A percentile compares a stretch with the other conserved stretches of the same genome.
Evolutionary conservation across 495 filamentous ascomycete species (phyloP).

Genomic region (Penicillium egyptiacum): DNA sequence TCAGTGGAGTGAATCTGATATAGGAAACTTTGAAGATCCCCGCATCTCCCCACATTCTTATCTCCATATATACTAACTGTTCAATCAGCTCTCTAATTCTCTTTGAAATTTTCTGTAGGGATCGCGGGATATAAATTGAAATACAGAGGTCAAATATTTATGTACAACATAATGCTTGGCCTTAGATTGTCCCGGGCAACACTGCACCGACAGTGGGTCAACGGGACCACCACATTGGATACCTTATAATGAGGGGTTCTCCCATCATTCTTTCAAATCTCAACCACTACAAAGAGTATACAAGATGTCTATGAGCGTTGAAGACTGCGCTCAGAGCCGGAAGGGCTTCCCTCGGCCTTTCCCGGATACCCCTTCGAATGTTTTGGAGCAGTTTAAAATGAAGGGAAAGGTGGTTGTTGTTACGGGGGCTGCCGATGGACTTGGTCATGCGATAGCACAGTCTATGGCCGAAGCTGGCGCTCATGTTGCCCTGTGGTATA

Average conservation of each 20-base stretch:
- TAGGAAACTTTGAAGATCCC: no score
- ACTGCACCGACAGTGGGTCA: constrained; percentile 12
- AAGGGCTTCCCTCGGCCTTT: constrained; percentile 43
- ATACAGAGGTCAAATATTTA: no score
- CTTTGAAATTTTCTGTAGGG: no score
- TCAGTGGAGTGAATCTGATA: no score
- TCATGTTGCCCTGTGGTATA: constrained; percentile 39
- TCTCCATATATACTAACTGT: no score
- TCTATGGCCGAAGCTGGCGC: constrained; percentile 39
- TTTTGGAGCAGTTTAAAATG: constrained; percentile 45
- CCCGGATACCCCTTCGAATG: constrained; percentile 43
- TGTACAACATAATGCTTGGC: no score
- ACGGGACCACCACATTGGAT: neutral
- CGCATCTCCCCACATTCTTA: no score
- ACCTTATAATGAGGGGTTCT: constrained; percentile 3
- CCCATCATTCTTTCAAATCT: neutral
- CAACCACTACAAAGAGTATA: neutral
- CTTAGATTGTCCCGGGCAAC: neutral
- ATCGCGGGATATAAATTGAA: no score
- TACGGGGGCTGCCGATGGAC: constrained; percentile 39
- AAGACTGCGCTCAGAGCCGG: constrained; percentile 35
- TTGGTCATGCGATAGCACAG: constrained; percentile 36
- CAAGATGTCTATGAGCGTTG: constrained; percentile 51
- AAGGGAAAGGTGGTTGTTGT: constrained; percentile 40
- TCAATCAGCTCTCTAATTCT: no score